Evolutionary conservation across 805 yeast genomes (phyloP), one percentile per base, ranked within the genome.

Genomic region (Ogataea philodendri): DNA sequence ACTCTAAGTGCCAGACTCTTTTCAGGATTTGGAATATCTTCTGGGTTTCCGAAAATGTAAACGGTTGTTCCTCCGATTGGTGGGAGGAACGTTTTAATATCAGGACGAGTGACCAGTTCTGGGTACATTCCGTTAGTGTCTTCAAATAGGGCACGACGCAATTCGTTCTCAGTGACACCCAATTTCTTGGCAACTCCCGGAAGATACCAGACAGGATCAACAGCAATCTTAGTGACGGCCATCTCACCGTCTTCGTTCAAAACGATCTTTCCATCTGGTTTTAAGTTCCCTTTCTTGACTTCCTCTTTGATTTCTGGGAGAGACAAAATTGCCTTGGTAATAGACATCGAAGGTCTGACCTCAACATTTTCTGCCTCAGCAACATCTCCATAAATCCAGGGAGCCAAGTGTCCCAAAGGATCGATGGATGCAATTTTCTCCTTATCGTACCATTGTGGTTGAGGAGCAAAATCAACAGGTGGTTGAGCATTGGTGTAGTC

Each of bases 71-170:
- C 84, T 26, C 85, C 85, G 53, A 78, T 78, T 33, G 85, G 84
- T 28, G 84, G 84, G 44, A 78, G 59, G 48, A 78, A 78, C 11
- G 74, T 74, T 52, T 78, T 78, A 44, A 78, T 69, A 54, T 78
- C 84, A 6, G 81, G 81, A 55, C 85, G 72, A 5, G 84, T 78
- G 35, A 78, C 65, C 46, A 78, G 64, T 57, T 78, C 84, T 10
- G 84, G 84, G 53, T 78, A 78, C 72, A 78, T 76, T 25, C 84
- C 84, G 49, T 80, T 81, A 31, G 84, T 78, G 52, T 78, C 84
- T 52, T 78, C 78, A 52, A 78, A 78, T 44, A 78, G 61, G 3
- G 81, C 76, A 32, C 75, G 69, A 54, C 84, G 69, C 30, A 78
- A 64, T 31, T 74, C 74, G 11, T 54, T 58, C 50, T 78, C 85